Base-by-base conservation (phyloP, 2,329 filamentous ascomycete genomes). In the Furcasterigmium sp. region DNA sequence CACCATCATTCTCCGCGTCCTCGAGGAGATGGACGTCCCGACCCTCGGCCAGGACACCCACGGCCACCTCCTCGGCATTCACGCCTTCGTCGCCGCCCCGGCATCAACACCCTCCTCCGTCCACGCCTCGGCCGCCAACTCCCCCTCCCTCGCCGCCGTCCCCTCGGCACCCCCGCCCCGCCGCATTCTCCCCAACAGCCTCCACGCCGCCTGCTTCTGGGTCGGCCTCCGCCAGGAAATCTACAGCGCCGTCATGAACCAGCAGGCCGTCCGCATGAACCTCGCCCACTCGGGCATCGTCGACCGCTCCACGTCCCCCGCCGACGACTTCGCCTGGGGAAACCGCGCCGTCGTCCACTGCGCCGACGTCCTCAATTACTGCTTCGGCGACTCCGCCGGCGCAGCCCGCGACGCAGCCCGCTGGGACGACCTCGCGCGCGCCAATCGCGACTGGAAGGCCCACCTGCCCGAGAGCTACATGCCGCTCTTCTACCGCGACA, bases 281-380 rank as follows among this genome's bases (percentile, higher is more conserved):
- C 62, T 81, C 3, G 62, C 69, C 9, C 48, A 50, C 25, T 65
- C 72, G 36, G 67, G 61, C 26, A 69, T 78, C 28, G 67, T 78
- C 32, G 73, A 79, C 51, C 68, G 70, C 13, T 70, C 68, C 0
- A 65, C 76, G 8, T 59, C 64, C 2, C 61, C 66, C 1, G 64
- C 68, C 0, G 69, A 70, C 36, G 78, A 82, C 48, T 72, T 72
- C 44, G 67, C 66, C 1, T 82, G 78, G 78, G 73, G 78, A 3
- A 82, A 84, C 55, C 70, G 79, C n/a, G 77, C 80, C 18, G 70
- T 84, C 0, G 70, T 80, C 3, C 75, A 81, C 51, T 79, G 78
- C 41, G 78, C 79, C 18, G 77, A 83, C 47, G 76, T 83, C 3
- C 60, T 84, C 17, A 78, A 82, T 47, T 82, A 74, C 53, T 84